Base-by-base conservation (phyloP, 2,329 filamentous ascomycete genomes). In the Fusarium verrucosum region DNA sequence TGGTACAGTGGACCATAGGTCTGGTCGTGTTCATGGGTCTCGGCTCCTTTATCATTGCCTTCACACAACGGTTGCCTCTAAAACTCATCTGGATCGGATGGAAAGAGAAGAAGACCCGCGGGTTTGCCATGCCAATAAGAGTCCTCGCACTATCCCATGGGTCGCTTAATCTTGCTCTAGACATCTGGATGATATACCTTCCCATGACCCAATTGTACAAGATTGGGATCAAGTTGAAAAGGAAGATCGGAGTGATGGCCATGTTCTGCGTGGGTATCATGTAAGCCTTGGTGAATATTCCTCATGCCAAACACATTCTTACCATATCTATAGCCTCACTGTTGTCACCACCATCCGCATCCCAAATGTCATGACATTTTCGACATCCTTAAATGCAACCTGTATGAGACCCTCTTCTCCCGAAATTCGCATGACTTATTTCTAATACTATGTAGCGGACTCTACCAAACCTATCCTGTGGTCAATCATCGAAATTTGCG, bases 121-220 rank as follows among this genome's bases (percentile, higher is more conserved):
- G 58, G 0, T 16, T 32, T 5, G 3, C 36, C 0, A 2, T 62
- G 4, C 23, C 46, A n/a, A 13, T 16, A 0, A 63, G 57, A 11
- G 36, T 33, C 1, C 3, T 57, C 3, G 50, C 13, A 1, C 25
- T 38, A 11, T 43, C 33, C 2, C 58, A 63, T 1, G 52, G 13
- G 2, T 25, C 10, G 0, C 6, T 49, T 3, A 58, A 64, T 5
- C 26, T 64, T 13, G 47, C 16, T 4, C n/a, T 63, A 9, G 60
- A 64, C 0, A 13, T 64, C 1, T 64, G 53, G 52, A 63, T 58
- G 58, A 17, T 58, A 7, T 33, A 50, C 0, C 33, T 63, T 2
- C 58, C 58, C 5, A 42, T 50, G 6, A 45, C 42, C 1, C 52
- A 64, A 3, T 10, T 63, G 0, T 35, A 33, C 2, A 23, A 23